phyloP scores from a whole-genome alignment of 1,284 basidiomycete genomes.

The Caloboletus inedulis region DNA sequence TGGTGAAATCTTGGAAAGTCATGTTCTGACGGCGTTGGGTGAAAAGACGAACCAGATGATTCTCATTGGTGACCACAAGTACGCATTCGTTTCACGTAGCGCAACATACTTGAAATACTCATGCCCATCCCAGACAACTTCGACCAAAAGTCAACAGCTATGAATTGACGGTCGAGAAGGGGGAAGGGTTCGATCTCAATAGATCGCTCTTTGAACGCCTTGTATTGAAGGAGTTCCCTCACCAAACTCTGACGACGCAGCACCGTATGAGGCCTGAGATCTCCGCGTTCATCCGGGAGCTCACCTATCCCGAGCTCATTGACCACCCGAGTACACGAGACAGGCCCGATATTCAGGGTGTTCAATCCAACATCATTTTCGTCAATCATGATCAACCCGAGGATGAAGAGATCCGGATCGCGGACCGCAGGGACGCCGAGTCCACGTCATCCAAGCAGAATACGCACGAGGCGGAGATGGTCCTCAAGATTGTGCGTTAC shows the following conservation, averaged over 20 bases:
- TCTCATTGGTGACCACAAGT: slow-evolving; percentile 71
- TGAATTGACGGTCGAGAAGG: slow-evolving; percentile 58
- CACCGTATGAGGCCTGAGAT: slow-evolving; percentile 73
- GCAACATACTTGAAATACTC: neutral
- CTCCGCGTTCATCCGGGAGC: slow-evolving; percentile 50
- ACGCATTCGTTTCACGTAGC: slow-evolving; percentile 20
- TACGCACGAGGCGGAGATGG: slow-evolving; percentile 55
- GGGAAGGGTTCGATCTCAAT: slow-evolving; percentile 61
- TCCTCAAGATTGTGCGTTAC: slow-evolving; percentile 61
- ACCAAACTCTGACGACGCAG: slow-evolving; percentile 51
- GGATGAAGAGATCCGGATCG: slow-evolving; percentile 41
- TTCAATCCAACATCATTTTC: slow-evolving; percentile 57
- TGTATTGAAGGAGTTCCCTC: slow-evolving; percentile 59
- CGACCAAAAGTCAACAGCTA: slow-evolving; percentile 69
- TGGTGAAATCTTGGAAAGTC: slow-evolving; percentile 67
- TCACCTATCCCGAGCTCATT: slow-evolving; percentile 62
- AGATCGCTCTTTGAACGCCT: slow-evolving; percentile 64
- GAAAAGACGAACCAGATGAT: slow-evolving; percentile 49
- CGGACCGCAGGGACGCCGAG: slow-evolving; percentile 44
- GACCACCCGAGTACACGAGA: slow-evolving; percentile 49
- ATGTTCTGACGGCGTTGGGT: slow-evolving; percentile 57
- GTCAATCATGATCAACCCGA: slow-evolving; percentile 57
- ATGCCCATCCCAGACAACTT: slow-evolving; percentile 47
- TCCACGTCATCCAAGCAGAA: slow-evolving; percentile 60
- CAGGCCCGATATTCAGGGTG: slow-evolving; percentile 50